Percentiles rank a stretch among this genome's conserved stretches.
These are phyloP conservation scores for Rubroboletus pulcherrimus DNA, from an alignment of 768 basidiomycete genomes.

Conservation along the genomic window DNA sequence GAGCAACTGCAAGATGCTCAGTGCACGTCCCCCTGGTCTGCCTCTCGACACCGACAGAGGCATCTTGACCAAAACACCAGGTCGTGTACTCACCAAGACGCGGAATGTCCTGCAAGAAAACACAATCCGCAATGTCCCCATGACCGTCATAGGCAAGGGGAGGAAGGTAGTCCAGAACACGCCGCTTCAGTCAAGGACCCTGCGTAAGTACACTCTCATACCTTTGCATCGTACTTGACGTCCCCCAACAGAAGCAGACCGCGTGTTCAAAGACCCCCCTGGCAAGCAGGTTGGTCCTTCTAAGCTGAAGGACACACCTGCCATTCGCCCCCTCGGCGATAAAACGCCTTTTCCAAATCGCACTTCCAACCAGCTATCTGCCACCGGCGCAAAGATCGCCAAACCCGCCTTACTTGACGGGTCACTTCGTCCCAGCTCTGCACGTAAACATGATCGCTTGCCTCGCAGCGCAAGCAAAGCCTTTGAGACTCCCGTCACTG, in stretches of 20 bases:
- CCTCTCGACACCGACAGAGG: constrained; percentile 27
- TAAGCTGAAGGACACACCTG: constrained; percentile 22
- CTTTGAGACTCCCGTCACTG: constrained; percentile 66
- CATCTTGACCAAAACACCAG: constrained; percentile 50
- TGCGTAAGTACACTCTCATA: constrained; percentile 22
- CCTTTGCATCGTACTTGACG: background rate
- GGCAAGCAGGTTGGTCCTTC: constrained; percentile 29
- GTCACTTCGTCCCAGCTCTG: constrained; percentile 61
- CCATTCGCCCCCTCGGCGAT: constrained; percentile 57
- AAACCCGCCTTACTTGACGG: constrained; percentile 39
- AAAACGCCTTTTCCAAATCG: constrained; percentile 79
- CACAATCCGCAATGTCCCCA: constrained; percentile 35
- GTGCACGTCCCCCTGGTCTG: constrained; percentile 21
- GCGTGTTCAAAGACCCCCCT: constrained; percentile 15
- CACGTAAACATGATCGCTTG: constrained; percentile 57
- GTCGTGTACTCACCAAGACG: constrained; percentile 40
- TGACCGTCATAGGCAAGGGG: constrained; percentile 44
- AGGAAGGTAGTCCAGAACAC: constrained; percentile 38
- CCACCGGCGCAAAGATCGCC: constrained; percentile 36
- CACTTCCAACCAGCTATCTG: constrained; percentile 29
- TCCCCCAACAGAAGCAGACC: constrained; percentile 17
- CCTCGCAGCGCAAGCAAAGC: constrained; percentile 46
- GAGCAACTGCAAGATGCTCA: constrained; percentile 25
- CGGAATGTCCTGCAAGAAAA: constrained; percentile 48
- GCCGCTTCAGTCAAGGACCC: constrained; percentile 30